Evolutionary conservation across 2,329 filamentous ascomycete species (phyloP).

Genomic region (Aspergillus eucalypticola): DNA sequence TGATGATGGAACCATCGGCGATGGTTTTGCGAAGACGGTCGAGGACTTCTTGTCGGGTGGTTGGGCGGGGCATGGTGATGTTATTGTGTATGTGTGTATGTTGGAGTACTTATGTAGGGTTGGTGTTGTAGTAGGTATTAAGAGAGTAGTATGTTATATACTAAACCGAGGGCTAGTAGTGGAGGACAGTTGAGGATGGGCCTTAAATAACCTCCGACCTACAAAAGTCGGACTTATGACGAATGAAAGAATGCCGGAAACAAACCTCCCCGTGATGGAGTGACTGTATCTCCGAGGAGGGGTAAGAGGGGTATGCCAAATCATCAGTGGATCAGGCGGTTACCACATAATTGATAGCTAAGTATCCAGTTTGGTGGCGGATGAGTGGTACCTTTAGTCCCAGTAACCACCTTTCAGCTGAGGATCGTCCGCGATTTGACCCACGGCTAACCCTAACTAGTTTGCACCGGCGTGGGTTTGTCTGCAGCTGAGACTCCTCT

Average conservation of each 20-base stretch:
- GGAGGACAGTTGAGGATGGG: no score
- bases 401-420: background rate
- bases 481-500: no score
- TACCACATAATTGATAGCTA: no score
- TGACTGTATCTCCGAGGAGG: background rate
- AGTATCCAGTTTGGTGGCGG: no score
- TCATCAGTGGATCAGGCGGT: background rate
- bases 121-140: background rate
- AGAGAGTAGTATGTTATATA: background rate
- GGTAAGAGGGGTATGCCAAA: background rate
- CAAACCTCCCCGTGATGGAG: no score
- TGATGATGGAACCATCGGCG: slow-evolving; percentile 58
- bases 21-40: slow-evolving; percentile 56
- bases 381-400: no score
- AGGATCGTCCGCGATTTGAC: background rate
- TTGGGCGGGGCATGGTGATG: slow-evolving; percentile 57
- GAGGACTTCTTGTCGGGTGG: slow-evolving; percentile 59
- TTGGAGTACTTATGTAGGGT: background rate
- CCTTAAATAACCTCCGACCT: no score
- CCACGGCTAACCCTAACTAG: background rate
- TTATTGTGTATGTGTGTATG: background rate
- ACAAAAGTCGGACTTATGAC: no score
- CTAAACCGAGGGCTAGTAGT: no score
- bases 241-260: no score
- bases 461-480: no score